These are phyloP conservation scores for Zea luxurians DNA, from an alignment of 176 grass and related monocot genomes.

Conservation along the genomic window DNA sequence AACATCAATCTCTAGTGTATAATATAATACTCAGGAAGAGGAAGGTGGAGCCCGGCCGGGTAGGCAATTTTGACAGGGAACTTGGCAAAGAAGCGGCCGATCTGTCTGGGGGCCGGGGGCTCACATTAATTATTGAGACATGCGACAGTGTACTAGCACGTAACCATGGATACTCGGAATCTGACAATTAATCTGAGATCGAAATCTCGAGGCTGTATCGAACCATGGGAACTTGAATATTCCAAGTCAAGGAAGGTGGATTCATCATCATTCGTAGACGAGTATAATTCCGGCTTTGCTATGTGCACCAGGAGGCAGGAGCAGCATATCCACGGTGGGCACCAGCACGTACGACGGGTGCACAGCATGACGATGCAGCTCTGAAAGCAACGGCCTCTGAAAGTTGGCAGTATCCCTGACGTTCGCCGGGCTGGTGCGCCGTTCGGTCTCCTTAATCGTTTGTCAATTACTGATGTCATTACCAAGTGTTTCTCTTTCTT, in stretches of 20 bases:
- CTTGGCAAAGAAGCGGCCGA: background rate
- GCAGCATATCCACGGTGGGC: slow-evolving; percentile 13
- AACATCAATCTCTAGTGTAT: background rate
- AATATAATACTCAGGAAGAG: background rate
- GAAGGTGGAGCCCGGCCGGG: background rate
- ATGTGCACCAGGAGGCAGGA: slow-evolving; percentile 20
- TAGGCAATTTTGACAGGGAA: slow-evolving; percentile 17
- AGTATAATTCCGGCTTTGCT: slow-evolving; percentile 31
- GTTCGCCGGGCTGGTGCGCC: slow-evolving; percentile 1
- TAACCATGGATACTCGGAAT: slow-evolving; percentile 34
- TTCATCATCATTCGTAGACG: slow-evolving; percentile 40
- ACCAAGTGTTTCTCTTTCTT: background rate
- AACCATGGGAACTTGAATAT: slow-evolving; percentile 44
- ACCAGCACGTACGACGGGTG: no score
- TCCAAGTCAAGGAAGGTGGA: slow-evolving; percentile 49
- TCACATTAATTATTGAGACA: slow-evolving; percentile 16
- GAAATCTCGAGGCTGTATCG: slow-evolving; percentile 34
- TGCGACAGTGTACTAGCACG: slow-evolving; percentile 19
- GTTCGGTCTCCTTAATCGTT: background rate
- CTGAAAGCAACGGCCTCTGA: slow-evolving; percentile 1
- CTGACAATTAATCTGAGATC: slow-evolving; percentile 32
- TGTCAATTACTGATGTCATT: background rate
- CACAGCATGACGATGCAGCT: slow-evolving; percentile 22
- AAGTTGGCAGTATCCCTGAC: slow-evolving; percentile 5
- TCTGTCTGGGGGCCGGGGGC: background rate